These are phyloP conservation scores for Citrus sinensis DNA, from an alignment of 345 rosid genomes.

Conservation along the genomic window DVS_A1.0 CM039165.1:6184501-6185000, in stretches of 20 bases:
- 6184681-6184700: neutral
- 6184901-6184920: neutral
- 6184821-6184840: neutral
- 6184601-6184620: neutral
- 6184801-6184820: neutral
- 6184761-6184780: neutral
- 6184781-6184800: neutral
- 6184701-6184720: neutral
- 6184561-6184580: neutral
- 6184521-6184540: neutral
- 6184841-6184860: neutral
- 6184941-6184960: neutral
- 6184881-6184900: neutral
- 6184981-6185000: neutral
- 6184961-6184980: neutral
- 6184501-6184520: neutral
- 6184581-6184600: neutral
- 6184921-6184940: neutral
- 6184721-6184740: neutral
- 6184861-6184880: neutral
- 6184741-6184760: neutral
- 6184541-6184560: neutral
- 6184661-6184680: neutral
- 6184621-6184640: neutral
- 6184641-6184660: neutral